Base-by-base conservation (phyloP, 2,329 filamentous ascomycete species). In the Fusarium algeriense region DNA sequence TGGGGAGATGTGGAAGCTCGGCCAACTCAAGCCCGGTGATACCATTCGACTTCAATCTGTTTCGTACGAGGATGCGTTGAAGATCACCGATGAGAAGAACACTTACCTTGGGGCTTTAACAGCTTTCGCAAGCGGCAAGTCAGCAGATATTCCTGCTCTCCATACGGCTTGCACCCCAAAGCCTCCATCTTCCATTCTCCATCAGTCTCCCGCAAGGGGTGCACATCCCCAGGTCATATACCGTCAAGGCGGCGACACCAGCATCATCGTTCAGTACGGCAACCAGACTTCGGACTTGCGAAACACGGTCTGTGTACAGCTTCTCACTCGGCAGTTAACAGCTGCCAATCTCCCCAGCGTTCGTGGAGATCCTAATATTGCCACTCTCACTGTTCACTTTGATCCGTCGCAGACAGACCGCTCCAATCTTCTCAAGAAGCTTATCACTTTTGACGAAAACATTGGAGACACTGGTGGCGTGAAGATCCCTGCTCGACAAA, bases 1-100 rank as follows among this genome's bases (percentile, higher is more conserved):
- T 7, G 79, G 77, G 4, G 79, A 82, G 26, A 63, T 81, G 58
- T 82, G 79, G 78, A 81, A 80, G 64, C 55, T 82, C 4, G 80
- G 80, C 7, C 80, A 80, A 60, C 72, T 82, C 4, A 78, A 75
- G 20, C 74, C 80, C 0, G 80, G 80, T 2, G 75, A 79, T 34
- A 55, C 41, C 23, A 7, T 55, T 74, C 8, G 56, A 52, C 34
- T 74, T 66, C 48, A 64, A 62, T 46, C 73, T 38, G 20, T 49
- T 54, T n/a, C 53, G 54, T 34, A 64, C 38, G 7, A 52, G 8
- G 54, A 48, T 49, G 54, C 41, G n/a, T 28, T 46, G 38, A 48
- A 14, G 20, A 55, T 55, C 20, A 30, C 9, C 15, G 28, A 15
- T 9, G 17, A 55, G 5, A 55, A 46, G n/a, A n/a, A 15, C 12